Conservation (phyloP, 495 filamentous ascomycete species). For the Talaromyces adpressus region DNA sequence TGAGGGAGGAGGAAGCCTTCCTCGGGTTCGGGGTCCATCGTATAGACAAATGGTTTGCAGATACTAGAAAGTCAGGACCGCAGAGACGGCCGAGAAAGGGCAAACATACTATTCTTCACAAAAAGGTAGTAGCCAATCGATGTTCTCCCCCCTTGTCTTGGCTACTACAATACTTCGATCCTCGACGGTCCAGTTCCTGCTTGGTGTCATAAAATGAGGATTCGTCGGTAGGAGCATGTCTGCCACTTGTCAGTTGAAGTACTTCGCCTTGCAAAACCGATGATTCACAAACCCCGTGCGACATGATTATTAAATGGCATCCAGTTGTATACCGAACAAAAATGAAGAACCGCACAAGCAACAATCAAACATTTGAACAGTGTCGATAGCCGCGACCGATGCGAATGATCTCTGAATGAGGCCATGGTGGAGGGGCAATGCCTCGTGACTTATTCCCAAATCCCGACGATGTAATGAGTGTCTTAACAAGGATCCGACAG, state of each 20-base stretch:
- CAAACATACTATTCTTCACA: slow-evolving; percentile 18
- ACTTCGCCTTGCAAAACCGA: background rate
- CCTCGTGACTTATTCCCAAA: background rate
- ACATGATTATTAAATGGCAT: background rate
- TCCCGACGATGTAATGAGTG: background rate
- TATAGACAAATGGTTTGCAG: slow-evolving; percentile 30
- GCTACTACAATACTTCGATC: slow-evolving; percentile 18
- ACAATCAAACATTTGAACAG: slow-evolving; percentile 1
- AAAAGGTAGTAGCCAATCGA: slow-evolving; percentile 21
- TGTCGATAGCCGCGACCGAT: background rate
- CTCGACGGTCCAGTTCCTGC: slow-evolving; percentile 3
- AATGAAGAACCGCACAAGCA: background rate
- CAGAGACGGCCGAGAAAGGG: background rate
- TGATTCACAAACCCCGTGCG: background rate
- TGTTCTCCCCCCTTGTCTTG: slow-evolving; percentile 18
- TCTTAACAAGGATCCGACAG: background rate
- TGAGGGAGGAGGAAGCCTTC: slow-evolving; percentile 21
- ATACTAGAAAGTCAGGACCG: slow-evolving; percentile 9
- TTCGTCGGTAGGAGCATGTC: background rate
- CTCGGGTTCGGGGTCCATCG: slow-evolving; percentile 24
- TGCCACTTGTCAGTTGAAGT: background rate
- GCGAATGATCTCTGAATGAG: slow-evolving; percentile 4
- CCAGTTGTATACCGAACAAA: slow-evolving; percentile 5
- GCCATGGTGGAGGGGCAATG: slow-evolving; percentile 2
- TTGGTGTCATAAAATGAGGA: background rate